Conservation (phyloP, 768 basidiomycete species). For the Pisolithus albus region DNA sequence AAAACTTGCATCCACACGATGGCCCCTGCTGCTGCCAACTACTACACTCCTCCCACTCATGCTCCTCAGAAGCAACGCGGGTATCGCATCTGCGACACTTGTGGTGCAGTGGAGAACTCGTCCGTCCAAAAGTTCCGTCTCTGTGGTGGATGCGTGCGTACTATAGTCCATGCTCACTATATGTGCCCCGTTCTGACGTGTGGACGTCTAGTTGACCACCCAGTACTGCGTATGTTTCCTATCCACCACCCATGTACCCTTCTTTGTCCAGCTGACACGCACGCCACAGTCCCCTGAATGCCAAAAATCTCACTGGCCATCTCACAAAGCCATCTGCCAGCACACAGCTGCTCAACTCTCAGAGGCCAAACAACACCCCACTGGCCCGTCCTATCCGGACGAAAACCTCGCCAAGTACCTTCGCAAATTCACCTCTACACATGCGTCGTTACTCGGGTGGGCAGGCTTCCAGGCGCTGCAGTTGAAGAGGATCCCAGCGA, state of each 20-base stretch:
- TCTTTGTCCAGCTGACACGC: constrained; percentile 13
- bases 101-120: constrained; percentile 62
- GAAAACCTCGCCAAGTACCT: constrained; percentile 65
- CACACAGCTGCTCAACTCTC: constrained; percentile 65
- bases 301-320: constrained; percentile 71
- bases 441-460: constrained; percentile 67
- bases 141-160: constrained; percentile 79
- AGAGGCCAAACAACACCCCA: constrained; percentile 42
- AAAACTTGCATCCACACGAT: constrained; percentile 9
- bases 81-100: constrained; percentile 74
- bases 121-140: constrained; percentile 58
- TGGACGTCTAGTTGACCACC: constrained; percentile 58
- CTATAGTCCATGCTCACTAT: constrained; percentile 5
- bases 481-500: constrained; percentile 70
- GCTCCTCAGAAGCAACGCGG: constrained; percentile 51
- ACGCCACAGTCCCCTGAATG: constrained; percentile 62
- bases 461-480: constrained; percentile 81
- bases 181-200: constrained; percentile 20
- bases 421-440: constrained; percentile 74
- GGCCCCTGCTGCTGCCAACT: constrained; percentile 75
- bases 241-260: constrained; percentile 1
- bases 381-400: constrained; percentile 38
- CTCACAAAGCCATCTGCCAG: constrained; percentile 73
- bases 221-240: constrained; percentile 68
- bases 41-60: constrained; percentile 48